phyloP scores from a whole-genome alignment of 768 basidiomycete genomes.

The Daedalea quercina region DNA sequence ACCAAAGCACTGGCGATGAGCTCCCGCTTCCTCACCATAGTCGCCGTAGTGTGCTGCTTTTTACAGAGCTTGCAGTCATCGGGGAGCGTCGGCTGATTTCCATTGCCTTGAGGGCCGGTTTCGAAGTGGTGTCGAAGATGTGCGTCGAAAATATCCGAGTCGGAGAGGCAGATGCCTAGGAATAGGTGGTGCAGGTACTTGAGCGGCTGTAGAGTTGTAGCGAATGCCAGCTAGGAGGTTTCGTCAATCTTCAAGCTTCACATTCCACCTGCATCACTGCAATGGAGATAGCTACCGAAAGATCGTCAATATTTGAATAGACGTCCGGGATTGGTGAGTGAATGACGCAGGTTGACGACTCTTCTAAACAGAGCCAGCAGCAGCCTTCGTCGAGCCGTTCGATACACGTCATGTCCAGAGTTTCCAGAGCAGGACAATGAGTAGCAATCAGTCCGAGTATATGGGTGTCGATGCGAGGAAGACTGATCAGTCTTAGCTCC shows the following conservation, averaged over 20 bases:
- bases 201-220: slow-evolving; percentile 38
- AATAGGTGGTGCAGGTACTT: slow-evolving; percentile 41
- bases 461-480: slow-evolving; percentile 51
- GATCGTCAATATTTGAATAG: slow-evolving; percentile 32
- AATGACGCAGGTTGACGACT: slow-evolving; percentile 41
- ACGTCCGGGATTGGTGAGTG: slow-evolving; percentile 61
- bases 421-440: slow-evolving; percentile 37
- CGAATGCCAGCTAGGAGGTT: slow-evolving; percentile 33
- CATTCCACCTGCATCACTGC: not conserved
- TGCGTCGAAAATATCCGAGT: slow-evolving; percentile 38
- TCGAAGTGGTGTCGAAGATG: slow-evolving; percentile 29
- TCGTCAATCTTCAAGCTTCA: too few relatives aligned
- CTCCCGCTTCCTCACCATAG: slow-evolving; percentile 38
- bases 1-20: slow-evolving; percentile 40
- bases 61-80: slow-evolving; percentile 32
- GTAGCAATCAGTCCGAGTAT: slow-evolving; percentile 42
- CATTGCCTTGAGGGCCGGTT: not conserved
- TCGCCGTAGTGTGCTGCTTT: slow-evolving; percentile 17
- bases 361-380: slow-evolving; percentile 62
- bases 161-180: slow-evolving; percentile 59
- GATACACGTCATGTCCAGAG: slow-evolving; percentile 51
- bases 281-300: slow-evolving; percentile 38
- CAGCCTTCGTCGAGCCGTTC: slow-evolving; percentile 51
- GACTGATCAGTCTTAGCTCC: slow-evolving; percentile 40
- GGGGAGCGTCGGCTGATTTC: slow-evolving; percentile 16